Conservation (phyloP, 1,284 basidiomycete genomes). For the Trametes versicolor region DNA sequence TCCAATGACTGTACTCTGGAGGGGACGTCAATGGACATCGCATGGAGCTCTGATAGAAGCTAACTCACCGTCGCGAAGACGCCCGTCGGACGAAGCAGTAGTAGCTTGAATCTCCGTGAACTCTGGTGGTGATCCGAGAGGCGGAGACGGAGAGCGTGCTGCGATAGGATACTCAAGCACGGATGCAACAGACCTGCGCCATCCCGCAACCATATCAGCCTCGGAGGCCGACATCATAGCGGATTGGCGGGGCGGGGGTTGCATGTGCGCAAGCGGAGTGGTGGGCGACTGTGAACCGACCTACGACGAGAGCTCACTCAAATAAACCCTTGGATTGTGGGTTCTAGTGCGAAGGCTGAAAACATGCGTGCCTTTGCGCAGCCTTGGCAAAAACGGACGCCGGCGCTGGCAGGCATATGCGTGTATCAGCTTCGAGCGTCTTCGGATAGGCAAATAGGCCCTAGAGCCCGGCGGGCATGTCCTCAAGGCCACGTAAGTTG, state of each 20-base stretch:
- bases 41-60: background rate
- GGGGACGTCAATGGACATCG: too few relatives aligned
- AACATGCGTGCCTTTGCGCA: background rate
- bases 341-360: background rate
- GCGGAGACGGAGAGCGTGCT: background rate
- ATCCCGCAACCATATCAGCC: background rate
- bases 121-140: background rate
- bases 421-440: background rate
- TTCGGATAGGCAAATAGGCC: background rate
- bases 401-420: background rate
- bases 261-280: background rate
- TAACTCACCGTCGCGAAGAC: background rate
- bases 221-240: background rate
- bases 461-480: background rate
- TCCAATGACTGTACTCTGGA: too few relatives aligned
- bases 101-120: too few relatives aligned
- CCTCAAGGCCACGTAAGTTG: background rate
- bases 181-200: background rate
- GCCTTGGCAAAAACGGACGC: background rate
- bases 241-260: background rate
- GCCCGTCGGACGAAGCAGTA: background rate
- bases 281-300: background rate
- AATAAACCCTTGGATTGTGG: background rate
- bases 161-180: background rate
- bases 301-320: background rate